Evolutionary conservation across 331 rosid species (phyloP).

Genomic region (Erythrophleum ivorense): DNA sequence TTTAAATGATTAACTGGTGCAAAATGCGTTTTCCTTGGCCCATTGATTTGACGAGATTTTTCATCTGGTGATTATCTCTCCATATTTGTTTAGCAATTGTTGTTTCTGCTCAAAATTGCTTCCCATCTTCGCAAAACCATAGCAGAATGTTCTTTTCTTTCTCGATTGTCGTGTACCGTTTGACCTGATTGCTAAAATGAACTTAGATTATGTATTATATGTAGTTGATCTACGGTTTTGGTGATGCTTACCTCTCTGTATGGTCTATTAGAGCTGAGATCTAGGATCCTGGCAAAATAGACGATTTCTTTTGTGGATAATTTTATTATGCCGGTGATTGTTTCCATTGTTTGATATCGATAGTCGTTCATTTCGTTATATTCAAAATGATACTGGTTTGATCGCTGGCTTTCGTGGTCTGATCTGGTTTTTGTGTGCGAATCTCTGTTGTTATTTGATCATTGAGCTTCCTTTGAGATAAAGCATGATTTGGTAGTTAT

Average conservation of each 20-base stretch:
- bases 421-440: constrained; percentile 30
- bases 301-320: not conserved
- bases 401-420: constrained; percentile 16
- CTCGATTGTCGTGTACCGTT: not conserved
- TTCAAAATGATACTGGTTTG: not conserved
- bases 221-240: constrained; percentile 44
- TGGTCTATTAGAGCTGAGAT: constrained; percentile 35
- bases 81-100: not conserved
- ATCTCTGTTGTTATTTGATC: constrained; percentile 11
- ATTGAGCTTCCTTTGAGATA: not conserved
- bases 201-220: constrained; percentile 27
- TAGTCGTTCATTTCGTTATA: not conserved
- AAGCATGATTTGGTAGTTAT: constrained; percentile 6
- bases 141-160: not conserved
- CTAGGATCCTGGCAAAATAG: constrained; percentile 21
- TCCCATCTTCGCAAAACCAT: not conserved
- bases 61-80: not conserved
- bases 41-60: not conserved
- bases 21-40: not conserved
- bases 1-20: not conserved
- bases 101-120: constrained; percentile 1
- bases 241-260: not conserved
- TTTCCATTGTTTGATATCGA: not conserved
- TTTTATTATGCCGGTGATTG: not conserved
- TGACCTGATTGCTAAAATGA: constrained; percentile 12